Percentiles rank a stretch among this genome's conserved stretches.
These are phyloP conservation scores for Lachnellula willkommii DNA, from an alignment of 2,329 filamentous ascomycete genomes.

Conservation along the genomic window DNA sequence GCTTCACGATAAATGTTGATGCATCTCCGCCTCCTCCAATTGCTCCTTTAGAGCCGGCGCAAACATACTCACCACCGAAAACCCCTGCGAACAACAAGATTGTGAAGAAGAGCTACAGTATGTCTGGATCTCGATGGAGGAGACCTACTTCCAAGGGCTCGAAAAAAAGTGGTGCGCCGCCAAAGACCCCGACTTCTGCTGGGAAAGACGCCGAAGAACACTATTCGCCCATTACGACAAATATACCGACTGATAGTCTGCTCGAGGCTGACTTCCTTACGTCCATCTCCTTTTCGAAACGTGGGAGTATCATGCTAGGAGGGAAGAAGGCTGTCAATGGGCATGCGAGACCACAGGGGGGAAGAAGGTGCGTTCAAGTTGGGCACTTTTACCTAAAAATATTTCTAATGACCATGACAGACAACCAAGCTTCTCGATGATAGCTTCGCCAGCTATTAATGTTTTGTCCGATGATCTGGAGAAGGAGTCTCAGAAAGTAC, in stretches of 20 bases:
- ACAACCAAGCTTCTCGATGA: slow-evolving; percentile 28
- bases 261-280: slow-evolving; percentile 54
- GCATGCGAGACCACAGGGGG: slow-evolving; percentile 19
- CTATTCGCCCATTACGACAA: slow-evolving; percentile 49
- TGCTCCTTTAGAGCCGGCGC: not conserved
- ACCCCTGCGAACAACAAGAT: slow-evolving; percentile 3
- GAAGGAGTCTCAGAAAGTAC: slow-evolving; percentile 32
- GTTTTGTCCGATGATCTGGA: slow-evolving; percentile 28
- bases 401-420: slow-evolving; percentile 17
- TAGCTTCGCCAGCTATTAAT: slow-evolving; percentile 21
- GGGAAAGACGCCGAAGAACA: slow-evolving; percentile 28
- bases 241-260: slow-evolving; percentile 51
- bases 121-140: slow-evolving; percentile 16
- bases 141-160: slow-evolving; percentile 6
- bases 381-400: not conserved
- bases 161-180: slow-evolving; percentile 10
- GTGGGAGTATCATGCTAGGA: slow-evolving; percentile 59
- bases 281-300: slow-evolving; percentile 55
- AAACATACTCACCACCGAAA: not conserved
- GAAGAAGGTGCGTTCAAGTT: slow-evolving; percentile 21
- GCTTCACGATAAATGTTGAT: slow-evolving; percentile 24
- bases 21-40: slow-evolving; percentile 1
- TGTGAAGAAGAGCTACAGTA: slow-evolving; percentile 14
- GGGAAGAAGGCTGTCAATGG: slow-evolving; percentile 36
- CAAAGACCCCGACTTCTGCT: slow-evolving; percentile 8